Evolutionary conservation across 148 eudicot species (phyloP), one percentile per base, ranked within the genome.

Genomic region (Arbutus unedo): DNA sequence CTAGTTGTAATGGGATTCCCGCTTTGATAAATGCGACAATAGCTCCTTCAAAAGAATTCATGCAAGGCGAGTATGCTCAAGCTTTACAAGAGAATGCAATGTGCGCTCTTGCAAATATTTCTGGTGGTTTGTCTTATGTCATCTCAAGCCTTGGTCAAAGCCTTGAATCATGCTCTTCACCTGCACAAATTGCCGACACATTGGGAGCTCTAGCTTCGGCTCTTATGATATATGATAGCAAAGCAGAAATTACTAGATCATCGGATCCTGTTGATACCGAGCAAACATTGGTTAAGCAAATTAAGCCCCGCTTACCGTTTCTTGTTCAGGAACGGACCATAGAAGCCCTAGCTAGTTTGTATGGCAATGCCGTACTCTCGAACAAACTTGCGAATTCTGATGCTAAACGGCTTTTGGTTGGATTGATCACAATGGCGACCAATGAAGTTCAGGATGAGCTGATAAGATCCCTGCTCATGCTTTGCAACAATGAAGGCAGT

Each of bases 131-230:
- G 88, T 94, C 99, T 7, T 94, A 90, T 84, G 99, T 97, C 86
- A 94, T 97, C 81, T 90, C 97, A 76, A 97, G 99, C 86, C 96
- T 97, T 83, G 99, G 98, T 57, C 95, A 91, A 87, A 97, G 98
- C 85, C 99, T 97, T 81, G 98, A 94, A 84, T 97, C 98, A 44
- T 97, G 99, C 84, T 84, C 90, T 38, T 94, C 97, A 47, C 90
- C 97, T 73, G 87, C 98, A 83, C 99, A 94, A 82, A 89, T 90
- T 84, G 98, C 98, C 75, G 99, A 97, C 80, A 97, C 99, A 25
- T 88, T 97, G 85, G 99, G 99, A 47, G 99, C 98, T 84, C 86
- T 97, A 83, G 99, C 99, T 83, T 97, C 99, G 4, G 98, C 99
- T 59, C 94, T 97, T 76, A 94, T 97, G 99, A 97, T 93, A 80